Evolutionary conservation across 345 rosid genomes (phyloP), one percentile per base, ranked within the genome.

Genomic region (Corchorus capsularis): DNA sequence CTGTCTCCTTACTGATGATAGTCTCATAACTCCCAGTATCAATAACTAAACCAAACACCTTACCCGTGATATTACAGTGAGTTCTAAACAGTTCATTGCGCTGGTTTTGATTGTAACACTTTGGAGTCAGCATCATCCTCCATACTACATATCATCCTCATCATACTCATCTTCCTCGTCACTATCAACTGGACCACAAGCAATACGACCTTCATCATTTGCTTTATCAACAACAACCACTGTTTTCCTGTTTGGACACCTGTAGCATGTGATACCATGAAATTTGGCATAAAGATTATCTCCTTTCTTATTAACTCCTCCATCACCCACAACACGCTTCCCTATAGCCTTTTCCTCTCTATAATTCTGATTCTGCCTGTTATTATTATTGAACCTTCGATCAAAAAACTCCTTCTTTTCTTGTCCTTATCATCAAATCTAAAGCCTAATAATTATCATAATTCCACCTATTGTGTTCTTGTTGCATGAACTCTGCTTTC

Each of bases 11-110:
- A 1, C 19, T 13, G 3, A 78, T 63, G 5, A 78, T 71, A 15
- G 72, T 78, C 8, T 72, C 45, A 3, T 13, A 32, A 49, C 65
- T 71, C 0, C 72, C 64, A 39, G 56, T 53, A 52, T 78, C 50
- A 62, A 70, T 62, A 1, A 69, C 17, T 22, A 71, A 11, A 5
- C 12, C 49, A 69, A 56, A 77, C 5, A 52, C 8, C 9, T 37
- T 5, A 39, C 11, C 14, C 1, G 1, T 39, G 17, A 65, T 43
- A 5, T 20, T 43, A 11, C 70, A 62, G 17, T 6, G 32, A 4
- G 43, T 27, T 10, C 41, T 12, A 11, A 62, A 27, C 4, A 62
- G 7, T 11, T 41, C 7, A 10, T 41, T 32, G 8, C 27, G 49
- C 10, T 65, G 32, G 2, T 47, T 6, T 0, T 39, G 7, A 5